Conservation (phyloP, 768 basidiomycete genomes). For the Collybiopsis luxurians region DNA sequence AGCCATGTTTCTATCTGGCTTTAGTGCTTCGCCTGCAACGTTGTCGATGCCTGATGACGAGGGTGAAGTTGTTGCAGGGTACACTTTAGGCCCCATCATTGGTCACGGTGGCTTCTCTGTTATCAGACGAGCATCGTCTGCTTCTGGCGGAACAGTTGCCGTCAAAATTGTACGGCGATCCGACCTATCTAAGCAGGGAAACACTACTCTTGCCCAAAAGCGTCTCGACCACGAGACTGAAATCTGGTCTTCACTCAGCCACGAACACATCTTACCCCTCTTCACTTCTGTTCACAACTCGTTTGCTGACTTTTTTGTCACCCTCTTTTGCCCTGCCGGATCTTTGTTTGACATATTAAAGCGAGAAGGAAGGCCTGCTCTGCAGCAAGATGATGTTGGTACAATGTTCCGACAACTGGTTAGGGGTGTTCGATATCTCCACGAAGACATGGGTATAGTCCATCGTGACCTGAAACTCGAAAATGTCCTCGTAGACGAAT, state of each 20-base stretch:
- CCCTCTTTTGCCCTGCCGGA: slow-evolving; percentile 79
- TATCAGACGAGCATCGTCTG: slow-evolving; percentile 64
- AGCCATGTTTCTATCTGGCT: slow-evolving; percentile 69
- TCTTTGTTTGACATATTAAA: slow-evolving; percentile 82
- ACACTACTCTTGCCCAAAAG: slow-evolving; percentile 46
- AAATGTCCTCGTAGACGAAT: slow-evolving; percentile 91
- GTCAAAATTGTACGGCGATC: slow-evolving; percentile 78
- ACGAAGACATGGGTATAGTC: slow-evolving; percentile 71
- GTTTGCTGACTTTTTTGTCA: slow-evolving; percentile 78
- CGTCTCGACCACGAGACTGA: slow-evolving; percentile 68
- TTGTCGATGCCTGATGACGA: slow-evolving; percentile 56
- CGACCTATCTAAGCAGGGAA: slow-evolving; percentile 49
- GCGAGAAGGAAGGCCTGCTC: slow-evolving; percentile 61
- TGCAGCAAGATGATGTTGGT: slow-evolving; percentile 76
- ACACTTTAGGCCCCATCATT: slow-evolving; percentile 71
- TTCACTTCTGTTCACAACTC: slow-evolving; percentile 59
- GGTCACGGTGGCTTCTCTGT: slow-evolving; percentile 82
- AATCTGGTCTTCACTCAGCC: slow-evolving; percentile 74
- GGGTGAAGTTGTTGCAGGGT: slow-evolving; percentile 66
- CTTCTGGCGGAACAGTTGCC: slow-evolving; percentile 68
- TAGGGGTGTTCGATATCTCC: slow-evolving; percentile 78
- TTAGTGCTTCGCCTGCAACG: slow-evolving; percentile 39
- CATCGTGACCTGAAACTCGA: slow-evolving; percentile 98
- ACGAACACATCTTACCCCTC: slow-evolving; percentile 86
- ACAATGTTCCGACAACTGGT: slow-evolving; percentile 88